Percentiles rank a stretch among this genome's conserved stretches.
phyloP scores from a whole-genome alignment of 352 stramenopile genomes.

The Phytopythium chamaehyphon region DNA sequence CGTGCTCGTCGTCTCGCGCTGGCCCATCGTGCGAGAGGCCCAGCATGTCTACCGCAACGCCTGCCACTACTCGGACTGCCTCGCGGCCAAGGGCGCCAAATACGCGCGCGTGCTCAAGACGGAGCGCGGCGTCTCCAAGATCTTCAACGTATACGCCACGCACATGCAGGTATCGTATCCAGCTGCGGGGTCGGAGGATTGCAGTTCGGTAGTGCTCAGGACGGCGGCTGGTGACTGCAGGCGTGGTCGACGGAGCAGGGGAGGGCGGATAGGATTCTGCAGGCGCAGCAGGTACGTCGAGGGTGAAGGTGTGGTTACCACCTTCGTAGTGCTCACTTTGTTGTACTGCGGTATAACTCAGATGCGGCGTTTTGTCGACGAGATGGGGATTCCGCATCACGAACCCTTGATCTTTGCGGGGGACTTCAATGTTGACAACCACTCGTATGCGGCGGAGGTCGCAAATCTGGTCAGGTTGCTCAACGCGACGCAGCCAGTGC shows the following conservation, averaged over 20 bases:
- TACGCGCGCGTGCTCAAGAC: constrained; percentile 76
- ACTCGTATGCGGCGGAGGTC: constrained; percentile 70
- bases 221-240: constrained; percentile 11
- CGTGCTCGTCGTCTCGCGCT: constrained; percentile 79
- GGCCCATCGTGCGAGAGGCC: constrained; percentile 70
- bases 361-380: constrained; percentile 66
- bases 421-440: constrained; percentile 85
- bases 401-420: constrained; percentile 80
- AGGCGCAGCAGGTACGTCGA: constrained; percentile 74
- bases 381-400: constrained; percentile 50
- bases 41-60: constrained; percentile 76
- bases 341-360: constrained; percentile 8
- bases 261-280: constrained; percentile 49
- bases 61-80: constrained; percentile 81
- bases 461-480: constrained; percentile 55
- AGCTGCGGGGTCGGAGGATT: too few relatives aligned
- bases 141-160: constrained; percentile 84
- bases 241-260: constrained; percentile 75
- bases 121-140: constrained; percentile 37
- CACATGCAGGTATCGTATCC: constrained; percentile 87
- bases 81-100: constrained; percentile 82
- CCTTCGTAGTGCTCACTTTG: too few relatives aligned
- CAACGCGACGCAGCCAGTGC: constrained; percentile 33
- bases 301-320: too few relatives aligned
- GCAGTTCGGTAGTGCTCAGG: background rate